Conservation (phyloP, 129 eudicot genomes). For the Artemisia tridentata region DNA sequence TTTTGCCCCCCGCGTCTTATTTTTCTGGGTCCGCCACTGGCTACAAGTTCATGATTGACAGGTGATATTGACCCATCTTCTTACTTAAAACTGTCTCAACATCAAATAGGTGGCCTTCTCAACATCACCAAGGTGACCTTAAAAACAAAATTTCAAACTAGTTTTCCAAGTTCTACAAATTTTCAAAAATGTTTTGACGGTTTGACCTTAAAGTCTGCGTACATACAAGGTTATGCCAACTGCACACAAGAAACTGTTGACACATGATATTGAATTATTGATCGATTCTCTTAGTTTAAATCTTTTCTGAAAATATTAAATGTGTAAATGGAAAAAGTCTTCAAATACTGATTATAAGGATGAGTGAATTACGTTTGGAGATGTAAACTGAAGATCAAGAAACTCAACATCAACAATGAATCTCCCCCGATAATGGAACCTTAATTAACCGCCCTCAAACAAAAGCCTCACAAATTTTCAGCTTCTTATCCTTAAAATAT, state of each 20-base stretch:
- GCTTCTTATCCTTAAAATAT: slow-evolving; percentile 51
- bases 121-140: too few relatives aligned
- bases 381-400: slow-evolving; percentile 69
- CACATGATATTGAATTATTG: too few relatives aligned
- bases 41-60: slow-evolving; percentile 2
- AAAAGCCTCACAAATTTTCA: slow-evolving; percentile 65
- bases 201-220: too few relatives aligned
- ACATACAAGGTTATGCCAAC: too few relatives aligned
- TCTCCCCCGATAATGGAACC: slow-evolving; percentile 64
- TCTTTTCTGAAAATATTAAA: background rate
- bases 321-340: background rate
- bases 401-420: slow-evolving; percentile 93
- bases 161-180: too few relatives aligned
- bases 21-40: background rate
- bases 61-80: slow-evolving; percentile 3
- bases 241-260: too few relatives aligned
- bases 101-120: too few relatives aligned
- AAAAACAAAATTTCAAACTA: too few relatives aligned
- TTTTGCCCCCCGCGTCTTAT: too few relatives aligned
- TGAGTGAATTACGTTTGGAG: slow-evolving; percentile 48
- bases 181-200: too few relatives aligned
- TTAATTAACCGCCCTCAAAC: slow-evolving; percentile 87
- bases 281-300: too few relatives aligned
- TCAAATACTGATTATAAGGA: background rate
- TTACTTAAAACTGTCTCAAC: too few relatives aligned